Base-by-base conservation (phyloP, 2,329 filamentous ascomycete species). In the Tolypocladium album region DNA sequence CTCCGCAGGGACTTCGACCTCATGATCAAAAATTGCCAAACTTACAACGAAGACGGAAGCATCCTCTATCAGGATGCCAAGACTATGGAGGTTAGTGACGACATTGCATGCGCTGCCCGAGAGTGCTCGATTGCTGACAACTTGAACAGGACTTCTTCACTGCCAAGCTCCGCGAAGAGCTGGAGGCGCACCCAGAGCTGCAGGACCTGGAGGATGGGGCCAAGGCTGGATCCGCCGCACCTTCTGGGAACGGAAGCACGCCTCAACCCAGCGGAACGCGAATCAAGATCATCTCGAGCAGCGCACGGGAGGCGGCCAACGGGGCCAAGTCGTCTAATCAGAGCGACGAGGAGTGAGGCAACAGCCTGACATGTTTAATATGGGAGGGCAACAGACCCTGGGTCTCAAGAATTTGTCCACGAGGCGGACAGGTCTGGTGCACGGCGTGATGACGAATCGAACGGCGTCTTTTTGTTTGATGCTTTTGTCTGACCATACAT, bases 31-130 rank as follows among this genome's bases (percentile, higher is more conserved):
- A 99, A 99, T 74, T 96, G 93, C 65, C 85, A 91, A 72, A 94
- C 89, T 3, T 99, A 96, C 79, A 99, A 99, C 69, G 95, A 99
- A 75, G 94, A 97, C 70, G 89, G 88, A 61, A 97, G 92, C 74
- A 79, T 95, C 67, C 82, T 99, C 59, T 97, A 92, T 76, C 84
- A 90, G 69, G 94, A 99, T 79, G 93, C 93, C 57, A 92, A 92
- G 73, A 81, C 88, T 59, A 97, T 99, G 75, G 90, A 96, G 82
- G 92, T 96, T 78, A 78, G 86, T 64, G 27, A 38, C 8, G 22
- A 42, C 22, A 15, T 17, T 24, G 17, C 11, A 20, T n/a, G 5
- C 8, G 31, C 27, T 9, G 8, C 22, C 13, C 22, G 8, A 24
- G 15, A 31, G 4, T 3, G 17, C n/a, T 6, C 11, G 3, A 20